Conservation (phyloP, 2,329 filamentous ascomycete species). For the Fusarium newnesense region DNA sequence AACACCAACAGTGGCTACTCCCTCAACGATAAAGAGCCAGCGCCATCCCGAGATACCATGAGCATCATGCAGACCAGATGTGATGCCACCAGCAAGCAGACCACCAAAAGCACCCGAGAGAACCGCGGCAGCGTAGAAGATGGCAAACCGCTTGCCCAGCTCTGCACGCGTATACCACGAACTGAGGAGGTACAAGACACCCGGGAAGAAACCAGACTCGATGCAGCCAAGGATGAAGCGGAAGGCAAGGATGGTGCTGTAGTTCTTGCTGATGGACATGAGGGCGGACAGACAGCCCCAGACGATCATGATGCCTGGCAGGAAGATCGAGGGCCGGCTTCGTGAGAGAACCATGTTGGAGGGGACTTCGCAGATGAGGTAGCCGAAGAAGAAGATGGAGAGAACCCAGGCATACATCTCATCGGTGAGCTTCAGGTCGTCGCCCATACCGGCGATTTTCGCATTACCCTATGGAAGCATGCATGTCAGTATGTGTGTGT, state of each 20-base stretch:
- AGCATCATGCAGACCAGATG: not conserved
- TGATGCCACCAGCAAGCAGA: not conserved
- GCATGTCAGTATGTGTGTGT: rapidly evolving
- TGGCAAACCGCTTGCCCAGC: not conserved
- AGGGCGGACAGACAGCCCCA: not conserved
- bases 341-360: not conserved
- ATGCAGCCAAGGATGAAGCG: not conserved
- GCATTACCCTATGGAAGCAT: not conserved
- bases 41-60: not conserved
- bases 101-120: not conserved
- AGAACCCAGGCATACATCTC: not conserved
- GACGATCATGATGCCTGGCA: not conserved
- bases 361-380: not conserved
- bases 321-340: not conserved
- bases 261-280: not conserved
- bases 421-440: rapidly evolving
- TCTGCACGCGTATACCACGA: not conserved
- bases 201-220: not conserved
- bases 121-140: not conserved
- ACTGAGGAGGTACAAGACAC: not conserved
- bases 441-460: not conserved
- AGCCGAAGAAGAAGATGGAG: not conserved
- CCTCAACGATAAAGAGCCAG: not conserved
- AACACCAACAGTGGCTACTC: not conserved
- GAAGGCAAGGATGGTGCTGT: not conserved